A percentile compares a stretch with the other conserved stretches of the same genome.
phyloP scores from a whole-genome alignment of 1,284 basidiomycete species.

The Tylopilus sp. region DNA sequence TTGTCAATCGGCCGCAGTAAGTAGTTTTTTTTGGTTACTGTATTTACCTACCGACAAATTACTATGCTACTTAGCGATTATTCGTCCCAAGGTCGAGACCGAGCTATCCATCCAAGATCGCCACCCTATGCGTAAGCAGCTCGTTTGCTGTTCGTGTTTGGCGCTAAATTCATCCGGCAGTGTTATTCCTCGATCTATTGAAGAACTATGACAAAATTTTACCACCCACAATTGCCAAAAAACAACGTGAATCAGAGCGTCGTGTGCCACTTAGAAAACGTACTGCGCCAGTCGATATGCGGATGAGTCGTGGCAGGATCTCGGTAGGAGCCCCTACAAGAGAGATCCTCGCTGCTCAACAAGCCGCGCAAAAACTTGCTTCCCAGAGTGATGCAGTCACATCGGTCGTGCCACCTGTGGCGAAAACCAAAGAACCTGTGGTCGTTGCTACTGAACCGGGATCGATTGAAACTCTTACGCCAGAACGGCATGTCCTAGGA shows the following conservation, averaged over 20 bases:
- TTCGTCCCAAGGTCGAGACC: slow-evolving; percentile 79
- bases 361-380: slow-evolving; percentile 52
- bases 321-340: slow-evolving; percentile 73
- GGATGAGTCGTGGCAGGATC: slow-evolving; percentile 66
- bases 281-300: slow-evolving; percentile 85
- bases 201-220: slow-evolving; percentile 72
- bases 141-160: neutral
- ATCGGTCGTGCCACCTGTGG: neutral
- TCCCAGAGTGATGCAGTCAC: slow-evolving; percentile 21
- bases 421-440: slow-evolving; percentile 9
- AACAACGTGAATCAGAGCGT: slow-evolving; percentile 81
- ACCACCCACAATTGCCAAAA: slow-evolving; percentile 75
- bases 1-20: slow-evolving; percentile 81
- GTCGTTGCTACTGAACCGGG: slow-evolving; percentile 12
- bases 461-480: neutral
- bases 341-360: slow-evolving; percentile 75
- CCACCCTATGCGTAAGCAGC: slow-evolving; percentile 63
- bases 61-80: slow-evolving; percentile 49
- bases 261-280: slow-evolving; percentile 79
- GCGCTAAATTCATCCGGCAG: slow-evolving; percentile 30
- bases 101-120: slow-evolving; percentile 82
- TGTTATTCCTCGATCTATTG: slow-evolving; percentile 81
- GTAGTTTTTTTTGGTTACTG: slow-evolving; percentile 30
- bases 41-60: neutral
- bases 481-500: slow-evolving; percentile 6